A percentile compares a stretch with the other conserved stretches of the same genome.
Evolutionary conservation across 2,329 filamentous ascomycete species (phyloP).

Genomic region (Ophiostoma novo-ulmi): DNA sequence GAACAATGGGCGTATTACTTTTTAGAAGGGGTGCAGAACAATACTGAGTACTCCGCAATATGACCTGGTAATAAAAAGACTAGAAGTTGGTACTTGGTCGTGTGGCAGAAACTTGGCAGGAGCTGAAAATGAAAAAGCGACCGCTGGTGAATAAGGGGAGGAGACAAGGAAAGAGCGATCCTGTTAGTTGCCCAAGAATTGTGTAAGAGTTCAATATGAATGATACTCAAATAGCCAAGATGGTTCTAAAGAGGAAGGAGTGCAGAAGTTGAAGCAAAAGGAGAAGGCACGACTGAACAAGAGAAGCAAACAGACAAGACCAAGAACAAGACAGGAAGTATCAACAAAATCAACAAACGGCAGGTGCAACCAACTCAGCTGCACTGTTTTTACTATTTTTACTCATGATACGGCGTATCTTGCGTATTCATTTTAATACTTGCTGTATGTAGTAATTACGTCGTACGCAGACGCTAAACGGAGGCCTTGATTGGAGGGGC

Average conservation of each 20-base stretch:
- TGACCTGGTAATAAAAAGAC: neutral
- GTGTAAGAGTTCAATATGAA: neutral
- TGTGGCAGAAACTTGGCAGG: neutral
- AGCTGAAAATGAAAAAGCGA: neutral
- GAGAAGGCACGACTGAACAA: neutral
- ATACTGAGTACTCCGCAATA: too few species aligned
- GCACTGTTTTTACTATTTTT: neutral
- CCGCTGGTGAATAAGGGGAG: neutral
- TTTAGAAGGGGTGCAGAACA: neutral
- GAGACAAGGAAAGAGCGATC: neutral
- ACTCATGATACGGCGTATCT: neutral
- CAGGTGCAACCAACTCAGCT: neutral
- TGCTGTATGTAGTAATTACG: neutral
- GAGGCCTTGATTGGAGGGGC: neutral
- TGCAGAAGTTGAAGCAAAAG: neutral
- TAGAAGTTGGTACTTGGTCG: neutral
- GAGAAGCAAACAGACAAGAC: neutral
- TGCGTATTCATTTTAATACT: neutral
- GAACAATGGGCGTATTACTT: neutral
- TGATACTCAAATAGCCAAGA: neutral
- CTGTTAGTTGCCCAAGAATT: neutral
- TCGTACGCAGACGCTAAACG: constrained; percentile 1
- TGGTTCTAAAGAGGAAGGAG: neutral
- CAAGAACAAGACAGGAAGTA: neutral
- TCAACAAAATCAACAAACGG: neutral